Evolutionary conservation across 2,329 filamentous ascomycete species (phyloP).

Genomic region (Curvularia hawaiiensis): DNA sequence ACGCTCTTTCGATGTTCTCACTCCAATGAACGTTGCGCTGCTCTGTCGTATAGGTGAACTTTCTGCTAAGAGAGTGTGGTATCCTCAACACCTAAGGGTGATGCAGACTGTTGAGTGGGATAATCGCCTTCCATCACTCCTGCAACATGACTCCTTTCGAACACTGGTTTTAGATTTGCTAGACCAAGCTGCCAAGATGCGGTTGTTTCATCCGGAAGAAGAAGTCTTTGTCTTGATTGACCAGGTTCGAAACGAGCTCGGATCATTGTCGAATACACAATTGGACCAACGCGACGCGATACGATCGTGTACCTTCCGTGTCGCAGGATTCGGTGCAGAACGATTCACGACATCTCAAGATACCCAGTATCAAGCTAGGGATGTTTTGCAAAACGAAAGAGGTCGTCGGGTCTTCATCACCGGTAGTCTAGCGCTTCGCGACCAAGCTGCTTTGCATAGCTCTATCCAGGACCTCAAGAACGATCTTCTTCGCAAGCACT

Average conservation of each 20-base stretch:
- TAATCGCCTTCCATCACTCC: conserved; percentile 41
- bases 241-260: background rate
- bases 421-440: conserved; percentile 24
- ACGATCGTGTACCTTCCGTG: conserved; percentile 36
- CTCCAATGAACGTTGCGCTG: conserved; percentile 13
- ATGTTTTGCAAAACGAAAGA: conserved; percentile 8
- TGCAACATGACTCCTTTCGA: conserved; percentile 38
- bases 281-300: conserved; percentile 38
- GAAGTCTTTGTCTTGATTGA: conserved; percentile 7
- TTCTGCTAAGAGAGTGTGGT: conserved; percentile 49
- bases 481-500: conserved; percentile 12
- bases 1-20: conserved; percentile 53
- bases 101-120: conserved; percentile 57
- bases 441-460: conserved; percentile 17
- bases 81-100: conserved; percentile 48
- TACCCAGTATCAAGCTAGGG: conserved; percentile 26
- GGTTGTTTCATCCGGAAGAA: conserved; percentile 21
- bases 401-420: conserved; percentile 19
- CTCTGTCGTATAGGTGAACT: conserved; percentile 37
- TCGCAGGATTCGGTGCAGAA: conserved; percentile 43
- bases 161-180: conserved; percentile 31
- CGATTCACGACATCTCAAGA: conserved; percentile 28
- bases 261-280: conserved; percentile 13
- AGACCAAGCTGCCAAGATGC: conserved; percentile 22
- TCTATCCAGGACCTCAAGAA: conserved; percentile 9